Conservation (phyloP, 495 filamentous ascomycete genomes). For the Chlorociboria aeruginascens region DNA sequence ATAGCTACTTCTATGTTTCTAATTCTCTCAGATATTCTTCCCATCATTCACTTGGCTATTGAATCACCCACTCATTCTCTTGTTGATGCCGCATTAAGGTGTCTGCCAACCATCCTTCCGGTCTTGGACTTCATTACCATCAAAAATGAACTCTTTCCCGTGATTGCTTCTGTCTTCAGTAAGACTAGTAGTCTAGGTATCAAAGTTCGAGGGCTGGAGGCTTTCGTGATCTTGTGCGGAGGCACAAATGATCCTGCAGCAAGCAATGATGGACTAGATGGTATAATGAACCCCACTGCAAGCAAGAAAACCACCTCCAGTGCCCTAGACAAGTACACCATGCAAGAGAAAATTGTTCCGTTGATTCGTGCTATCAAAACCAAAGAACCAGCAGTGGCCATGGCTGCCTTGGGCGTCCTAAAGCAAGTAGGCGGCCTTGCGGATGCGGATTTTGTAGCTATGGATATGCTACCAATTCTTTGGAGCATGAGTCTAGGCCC, state of each 20-base stretch:
- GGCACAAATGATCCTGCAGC: conserved; percentile 39
- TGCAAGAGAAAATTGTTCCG: conserved; percentile 92
- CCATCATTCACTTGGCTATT: conserved; percentile 66
- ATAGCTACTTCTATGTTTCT: neutral
- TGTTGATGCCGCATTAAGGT: conserved; percentile 71
- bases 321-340: conserved; percentile 89
- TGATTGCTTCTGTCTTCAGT: conserved; percentile 78
- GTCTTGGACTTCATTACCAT: conserved; percentile 90
- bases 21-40: conserved; percentile 56
- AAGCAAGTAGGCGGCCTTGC: conserved; percentile 67
- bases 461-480: conserved; percentile 77
- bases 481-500: conserved; percentile 92
- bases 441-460: conserved; percentile 85
- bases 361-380: conserved; percentile 90
- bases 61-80: conserved; percentile 82
- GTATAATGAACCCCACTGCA: conserved; percentile 39
- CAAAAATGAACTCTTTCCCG: conserved; percentile 89
- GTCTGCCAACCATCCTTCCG: conserved; percentile 60
- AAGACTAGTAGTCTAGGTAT: conserved; percentile 87
- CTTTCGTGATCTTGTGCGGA: conserved; percentile 81
- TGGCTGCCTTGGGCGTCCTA: conserved; percentile 79
- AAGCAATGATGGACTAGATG: conserved; percentile 58
- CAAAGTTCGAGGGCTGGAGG: conserved; percentile 83
- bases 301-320: conserved; percentile 49
- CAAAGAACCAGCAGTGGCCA: conserved; percentile 94